Conservation (phyloP, 2,329 filamentous ascomycete genomes). For the Colletotrichum noveboracense region DNA sequence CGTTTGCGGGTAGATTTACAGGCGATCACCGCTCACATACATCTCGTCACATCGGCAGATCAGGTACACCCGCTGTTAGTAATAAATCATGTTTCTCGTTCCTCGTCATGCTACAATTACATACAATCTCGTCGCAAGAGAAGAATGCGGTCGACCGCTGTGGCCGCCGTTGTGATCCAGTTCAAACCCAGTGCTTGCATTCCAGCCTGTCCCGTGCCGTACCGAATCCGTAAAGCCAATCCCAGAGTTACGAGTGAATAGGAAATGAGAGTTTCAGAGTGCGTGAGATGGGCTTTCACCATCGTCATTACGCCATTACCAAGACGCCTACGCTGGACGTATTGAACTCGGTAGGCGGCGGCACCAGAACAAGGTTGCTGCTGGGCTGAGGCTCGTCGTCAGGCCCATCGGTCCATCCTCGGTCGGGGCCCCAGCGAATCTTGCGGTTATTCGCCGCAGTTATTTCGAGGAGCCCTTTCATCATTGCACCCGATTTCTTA, state of each 20-base stretch:
- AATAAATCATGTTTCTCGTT: background rate
- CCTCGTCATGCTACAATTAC: constrained; percentile 18
- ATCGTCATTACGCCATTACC: constrained; percentile 13
- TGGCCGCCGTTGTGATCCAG: background rate
- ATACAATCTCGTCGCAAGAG: constrained; percentile 12
- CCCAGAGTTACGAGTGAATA: background rate
- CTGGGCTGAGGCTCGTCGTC: constrained; percentile 38
- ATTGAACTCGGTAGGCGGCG: constrained; percentile 2
- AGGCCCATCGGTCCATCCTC: constrained; percentile 66
- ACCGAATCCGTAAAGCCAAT: background rate
- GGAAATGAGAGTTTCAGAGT: background rate
- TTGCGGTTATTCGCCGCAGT: constrained; percentile 51
- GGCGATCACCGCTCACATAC: background rate
- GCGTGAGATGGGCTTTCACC: background rate
- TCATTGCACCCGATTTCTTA: constrained; percentile 67
- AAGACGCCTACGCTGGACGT: constrained; percentile 13
- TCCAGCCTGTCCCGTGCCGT: background rate
- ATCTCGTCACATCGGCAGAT: background rate
- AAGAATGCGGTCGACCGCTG: background rate
- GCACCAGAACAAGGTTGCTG: constrained; percentile 2
- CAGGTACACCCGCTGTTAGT: background rate
- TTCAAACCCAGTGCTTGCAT: background rate
- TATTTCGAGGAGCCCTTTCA: constrained; percentile 63
- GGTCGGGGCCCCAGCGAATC: constrained; percentile 71
- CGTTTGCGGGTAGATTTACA: background rate